These are phyloP conservation scores for Conticribra weissflogii DNA, from an alignment of 108 stramenopile species.

Conservation along the genomic window DNA sequence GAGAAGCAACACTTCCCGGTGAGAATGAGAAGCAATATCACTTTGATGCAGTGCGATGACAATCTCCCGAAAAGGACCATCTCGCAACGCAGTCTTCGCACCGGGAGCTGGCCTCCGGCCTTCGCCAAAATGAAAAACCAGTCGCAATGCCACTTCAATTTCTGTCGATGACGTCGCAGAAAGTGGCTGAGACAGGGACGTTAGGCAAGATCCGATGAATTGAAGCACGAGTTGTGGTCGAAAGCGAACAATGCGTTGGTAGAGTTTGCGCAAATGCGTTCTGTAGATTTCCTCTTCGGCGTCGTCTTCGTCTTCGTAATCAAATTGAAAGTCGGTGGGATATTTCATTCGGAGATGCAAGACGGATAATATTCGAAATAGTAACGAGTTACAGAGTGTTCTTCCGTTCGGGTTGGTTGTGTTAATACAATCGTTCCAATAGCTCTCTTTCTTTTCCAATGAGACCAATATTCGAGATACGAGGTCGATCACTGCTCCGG, in stretches of 20 bases:
- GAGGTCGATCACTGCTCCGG: conserved; percentile 67
- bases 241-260: conserved; percentile 56
- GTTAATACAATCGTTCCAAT: conserved; percentile 6
- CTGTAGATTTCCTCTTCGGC: conserved; percentile 78
- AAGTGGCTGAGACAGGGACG: conserved; percentile 34
- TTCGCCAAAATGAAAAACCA: conserved; percentile 78
- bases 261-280: conserved; percentile 66
- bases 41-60: conserved; percentile 62
- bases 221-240: conserved; percentile 59
- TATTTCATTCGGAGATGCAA: conserved; percentile 75
- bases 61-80: conserved; percentile 62
- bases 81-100: conserved; percentile 60
- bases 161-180: conserved; percentile 51
- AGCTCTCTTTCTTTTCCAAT: conserved; percentile 30
- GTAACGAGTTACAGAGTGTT: conserved; percentile 35
- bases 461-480: conserved; percentile 27
- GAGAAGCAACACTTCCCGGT: conserved; percentile 60
- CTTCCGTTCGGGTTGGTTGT: neutral
- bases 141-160: conserved; percentile 63
- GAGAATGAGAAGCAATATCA: conserved; percentile 63
- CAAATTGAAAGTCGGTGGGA: conserved; percentile 62
- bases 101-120: conserved; percentile 78
- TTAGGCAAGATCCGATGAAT: conserved; percentile 47
- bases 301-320: conserved; percentile 74
- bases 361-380: conserved; percentile 34